Base-by-base conservation (phyloP, 2,329 filamentous ascomycete species). In the Aspergillus chevalieri region DNA sequence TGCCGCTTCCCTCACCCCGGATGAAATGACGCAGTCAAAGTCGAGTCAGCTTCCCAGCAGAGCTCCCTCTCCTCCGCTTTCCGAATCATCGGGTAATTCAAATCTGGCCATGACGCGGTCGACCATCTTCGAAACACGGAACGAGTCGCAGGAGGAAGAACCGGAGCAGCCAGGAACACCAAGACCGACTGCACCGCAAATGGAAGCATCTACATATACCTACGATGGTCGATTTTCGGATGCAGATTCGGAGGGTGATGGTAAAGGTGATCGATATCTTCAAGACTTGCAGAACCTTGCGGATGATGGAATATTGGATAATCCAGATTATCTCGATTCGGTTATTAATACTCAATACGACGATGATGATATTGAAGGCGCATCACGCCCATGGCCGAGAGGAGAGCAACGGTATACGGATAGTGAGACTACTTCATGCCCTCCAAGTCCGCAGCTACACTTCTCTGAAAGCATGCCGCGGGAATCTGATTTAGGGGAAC, bases 161-260 rank as follows among this genome's bases (percentile, higher is more conserved):
- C 21, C 21, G 12, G 30, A 44, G 15, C 47, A 53, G n/a, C 47
- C 26, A 30, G 26, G 26, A 4, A 30, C 26, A 30, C 26, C 26
- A 30, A 30, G 26, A 12, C 26, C 26, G 26, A 30, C 43, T 30
- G 49, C 42, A 1, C 43, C 52, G 33, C 47, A 51, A n/a, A 51
- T 70, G 48, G 66, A 63, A 48, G 55, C 48, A 8, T 73, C 69
- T 3, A 49, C 52, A 19, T 65, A 64, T 50, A 68, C 68, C 24
- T 58, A 64, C 30, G 66, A 70, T 50, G 70, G 70, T 9, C 66
- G 68, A 39, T 73, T 72, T 42, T 72, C 70, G 12, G 70, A 73
- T 52, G 69, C 70, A 15, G 68, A 65, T 33, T 68, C 68, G 5
- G 70, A 72, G n/a, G 58, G 54, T 28, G 68, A 65, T 33, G 51